Conservation (phyloP, 2,329 filamentous ascomycete genomes). For the Biscogniauxia sp. region DNA sequence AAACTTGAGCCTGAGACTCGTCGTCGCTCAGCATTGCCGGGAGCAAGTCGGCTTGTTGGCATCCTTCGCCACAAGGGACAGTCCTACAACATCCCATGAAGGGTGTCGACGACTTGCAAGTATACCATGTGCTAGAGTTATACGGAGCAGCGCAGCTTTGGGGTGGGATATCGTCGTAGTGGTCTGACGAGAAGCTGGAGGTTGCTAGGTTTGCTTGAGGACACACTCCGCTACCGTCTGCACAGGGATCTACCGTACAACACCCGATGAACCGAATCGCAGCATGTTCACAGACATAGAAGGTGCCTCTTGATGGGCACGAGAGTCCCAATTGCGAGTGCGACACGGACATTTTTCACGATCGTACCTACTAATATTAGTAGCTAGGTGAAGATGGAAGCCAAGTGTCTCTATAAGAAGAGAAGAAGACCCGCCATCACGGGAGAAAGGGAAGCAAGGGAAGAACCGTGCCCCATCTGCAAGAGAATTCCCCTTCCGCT, state of each 20-base stretch:
- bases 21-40: constrained; percentile 22
- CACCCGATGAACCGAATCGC: neutral
- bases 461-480: neutral
- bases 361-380: neutral
- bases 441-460: neutral
- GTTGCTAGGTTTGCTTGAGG: constrained; percentile 31
- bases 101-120: constrained; percentile 30
- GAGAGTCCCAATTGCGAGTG: neutral
- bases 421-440: neutral
- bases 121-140: constrained; percentile 30
- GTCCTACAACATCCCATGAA: constrained; percentile 38
- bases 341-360: neutral
- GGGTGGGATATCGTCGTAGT: constrained; percentile 32
- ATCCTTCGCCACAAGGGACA: constrained; percentile 34
- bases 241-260: neutral
- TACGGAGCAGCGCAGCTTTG: constrained; percentile 30
- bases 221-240: constrained; percentile 29
- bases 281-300: neutral
- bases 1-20: constrained; percentile 15
- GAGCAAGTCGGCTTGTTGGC: constrained; percentile 28
- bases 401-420: neutral
- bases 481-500: neutral
- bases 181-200: constrained; percentile 32
- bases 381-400: neutral
- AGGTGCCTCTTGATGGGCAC: neutral